Evolutionary conservation across 305 asterid genomes (phyloP).

Genomic region (Fraxinus ornus): DNA sequence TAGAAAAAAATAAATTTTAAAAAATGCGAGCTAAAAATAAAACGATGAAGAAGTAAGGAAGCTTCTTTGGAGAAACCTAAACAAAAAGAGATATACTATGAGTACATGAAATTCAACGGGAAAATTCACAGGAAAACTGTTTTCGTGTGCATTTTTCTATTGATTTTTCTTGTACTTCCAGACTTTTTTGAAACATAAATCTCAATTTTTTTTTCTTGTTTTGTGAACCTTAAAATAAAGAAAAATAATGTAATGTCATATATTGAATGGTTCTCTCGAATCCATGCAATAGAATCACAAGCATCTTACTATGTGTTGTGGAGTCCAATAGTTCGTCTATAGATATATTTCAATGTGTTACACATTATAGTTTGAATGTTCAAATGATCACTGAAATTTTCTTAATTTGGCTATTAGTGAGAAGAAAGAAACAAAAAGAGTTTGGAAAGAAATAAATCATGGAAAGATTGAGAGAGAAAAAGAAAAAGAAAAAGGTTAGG

Average conservation of each 20-base stretch:
- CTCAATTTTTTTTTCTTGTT: background rate
- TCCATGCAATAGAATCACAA: background rate
- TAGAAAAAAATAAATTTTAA: background rate
- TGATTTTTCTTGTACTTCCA: no score
- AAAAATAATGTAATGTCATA: background rate
- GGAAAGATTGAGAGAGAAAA: conserved; percentile 1
- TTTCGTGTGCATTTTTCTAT: no score
- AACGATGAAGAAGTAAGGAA: background rate
- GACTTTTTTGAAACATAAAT: background rate
- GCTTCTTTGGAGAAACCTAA: background rate
- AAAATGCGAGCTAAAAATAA: background rate
- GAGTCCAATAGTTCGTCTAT: background rate
- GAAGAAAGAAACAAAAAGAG: conserved; percentile 11
- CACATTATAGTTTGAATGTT: background rate
- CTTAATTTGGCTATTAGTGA: background rate
- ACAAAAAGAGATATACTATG: background rate
- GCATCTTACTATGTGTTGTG: background rate
- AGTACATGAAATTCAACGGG: no score
- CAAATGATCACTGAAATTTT: background rate
- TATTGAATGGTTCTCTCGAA: background rate
- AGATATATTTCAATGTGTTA: background rate
- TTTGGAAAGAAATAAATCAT: conserved; percentile 12
- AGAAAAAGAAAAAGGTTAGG: conserved; percentile 5
- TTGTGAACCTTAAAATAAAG: background rate
- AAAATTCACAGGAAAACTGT: no score